A percentile compares a stretch with the other conserved stretches of the same genome.
Conservation (phyloP, 139 green algal species). For the Edaphochlamys debaryana region DNA sequence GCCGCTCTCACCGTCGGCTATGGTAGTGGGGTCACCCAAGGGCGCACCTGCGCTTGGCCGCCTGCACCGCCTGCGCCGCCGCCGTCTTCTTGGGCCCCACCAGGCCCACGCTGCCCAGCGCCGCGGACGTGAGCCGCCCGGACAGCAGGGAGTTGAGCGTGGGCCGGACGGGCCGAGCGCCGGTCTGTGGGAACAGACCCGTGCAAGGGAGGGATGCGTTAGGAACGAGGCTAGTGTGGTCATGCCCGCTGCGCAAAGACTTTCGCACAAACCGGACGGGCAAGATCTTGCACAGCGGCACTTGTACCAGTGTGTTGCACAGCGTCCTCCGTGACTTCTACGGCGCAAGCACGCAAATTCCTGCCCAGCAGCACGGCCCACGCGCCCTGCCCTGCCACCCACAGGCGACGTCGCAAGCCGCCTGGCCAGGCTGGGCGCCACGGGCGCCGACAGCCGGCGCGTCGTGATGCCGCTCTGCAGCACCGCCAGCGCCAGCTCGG, state of each 20-base stretch:
- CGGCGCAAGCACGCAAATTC: too few relatives aligned
- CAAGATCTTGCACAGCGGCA: too few relatives aligned
- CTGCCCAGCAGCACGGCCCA: background rate
- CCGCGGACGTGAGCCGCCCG: slow-evolving; percentile 3
- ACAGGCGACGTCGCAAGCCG: slow-evolving; percentile 8
- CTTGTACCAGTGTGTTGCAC: too few relatives aligned
- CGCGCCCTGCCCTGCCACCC: background rate
- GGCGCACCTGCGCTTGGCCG: slow-evolving; percentile 10
- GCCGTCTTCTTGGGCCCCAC: slow-evolving; percentile 3
- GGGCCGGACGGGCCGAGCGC: too few relatives aligned
- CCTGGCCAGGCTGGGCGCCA: background rate
- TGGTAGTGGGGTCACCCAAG: too few relatives aligned
- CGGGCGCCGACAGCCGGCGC: background rate
- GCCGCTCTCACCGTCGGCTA: too few relatives aligned
- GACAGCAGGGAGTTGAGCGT: slow-evolving; percentile 5
- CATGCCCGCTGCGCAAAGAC: too few relatives aligned
- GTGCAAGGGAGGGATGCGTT: too few relatives aligned
- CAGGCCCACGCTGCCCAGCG: slow-evolving; percentile 32
- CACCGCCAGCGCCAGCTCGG: background rate
- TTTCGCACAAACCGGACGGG: too few relatives aligned
- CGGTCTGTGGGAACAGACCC: background rate
- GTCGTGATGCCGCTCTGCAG: background rate
- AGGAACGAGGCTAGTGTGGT: too few relatives aligned
- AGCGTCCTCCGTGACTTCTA: too few relatives aligned
- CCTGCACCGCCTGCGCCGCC: slow-evolving; percentile 27